Percentiles rank a stretch among this genome's conserved stretches.
Conservation (phyloP, 139 green algal species). For the Chlamydomonas sp. region DNA sequence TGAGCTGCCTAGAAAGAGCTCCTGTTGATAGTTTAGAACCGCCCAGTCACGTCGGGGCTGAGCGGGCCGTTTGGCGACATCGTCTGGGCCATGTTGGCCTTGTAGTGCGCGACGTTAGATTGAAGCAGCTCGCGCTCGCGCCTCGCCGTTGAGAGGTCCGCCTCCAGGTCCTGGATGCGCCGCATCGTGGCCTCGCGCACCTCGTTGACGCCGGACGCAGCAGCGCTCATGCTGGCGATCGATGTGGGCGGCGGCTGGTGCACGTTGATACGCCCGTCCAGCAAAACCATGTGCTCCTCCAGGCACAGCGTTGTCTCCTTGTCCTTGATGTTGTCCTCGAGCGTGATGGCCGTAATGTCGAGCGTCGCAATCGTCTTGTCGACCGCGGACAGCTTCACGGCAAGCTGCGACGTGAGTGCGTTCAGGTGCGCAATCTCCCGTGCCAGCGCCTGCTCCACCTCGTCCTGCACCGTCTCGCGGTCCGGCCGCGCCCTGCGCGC, state of each 20-base stretch:
- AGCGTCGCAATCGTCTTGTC: conserved; percentile 27
- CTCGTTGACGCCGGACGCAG: conserved; percentile 17
- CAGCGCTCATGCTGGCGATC: conserved; percentile 23
- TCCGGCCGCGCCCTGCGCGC: conserved; percentile 26
- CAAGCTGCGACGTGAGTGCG: conserved; percentile 26
- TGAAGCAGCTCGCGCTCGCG: conserved; percentile 34
- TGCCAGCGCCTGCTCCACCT: conserved; percentile 35
- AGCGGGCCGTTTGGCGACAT: neutral
- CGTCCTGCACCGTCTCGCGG: conserved; percentile 34
- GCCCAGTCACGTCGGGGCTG: too few relatives aligned
- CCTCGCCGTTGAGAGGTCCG: conserved; percentile 16
- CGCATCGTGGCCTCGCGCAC: conserved; percentile 25
- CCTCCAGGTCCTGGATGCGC: conserved; percentile 36
- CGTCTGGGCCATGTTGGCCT: neutral
- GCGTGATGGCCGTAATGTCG: conserved; percentile 16
- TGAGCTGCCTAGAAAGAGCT: too few relatives aligned
- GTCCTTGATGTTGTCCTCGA: conserved; percentile 35
- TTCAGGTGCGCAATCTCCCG: conserved; percentile 36
- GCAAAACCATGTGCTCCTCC: conserved; percentile 31
- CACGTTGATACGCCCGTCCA: conserved; percentile 38
- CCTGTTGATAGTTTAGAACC: too few relatives aligned
- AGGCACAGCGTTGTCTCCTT: conserved; percentile 26
- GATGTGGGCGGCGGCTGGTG: conserved; percentile 18
- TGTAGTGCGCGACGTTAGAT: conserved; percentile 20
- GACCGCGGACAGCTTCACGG: conserved; percentile 21